Percentiles rank a stretch among this genome's conserved stretches.
These are phyloP conservation scores for Nematodospora valgi DNA, from an alignment of 805 yeast genomes.

Conservation along the genomic window DNA sequence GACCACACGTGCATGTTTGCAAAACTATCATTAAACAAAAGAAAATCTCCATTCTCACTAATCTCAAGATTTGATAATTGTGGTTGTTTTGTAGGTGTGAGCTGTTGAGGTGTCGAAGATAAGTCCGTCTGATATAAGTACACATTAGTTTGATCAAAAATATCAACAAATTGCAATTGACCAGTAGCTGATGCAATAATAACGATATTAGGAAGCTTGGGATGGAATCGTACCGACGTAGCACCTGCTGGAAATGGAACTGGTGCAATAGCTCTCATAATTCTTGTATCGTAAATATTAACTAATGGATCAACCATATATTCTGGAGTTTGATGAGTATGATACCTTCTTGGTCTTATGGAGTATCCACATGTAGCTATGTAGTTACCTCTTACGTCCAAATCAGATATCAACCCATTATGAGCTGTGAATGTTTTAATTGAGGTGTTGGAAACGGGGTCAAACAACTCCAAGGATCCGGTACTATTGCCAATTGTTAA, in stretches of 20 bases:
- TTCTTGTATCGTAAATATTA: slow-evolving; percentile 74
- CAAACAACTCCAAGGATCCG: slow-evolving; percentile 64
- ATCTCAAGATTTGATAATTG: slow-evolving; percentile 51
- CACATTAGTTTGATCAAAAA: slow-evolving; percentile 70
- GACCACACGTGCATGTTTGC: slow-evolving; percentile 71
- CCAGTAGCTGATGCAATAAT: slow-evolving; percentile 74
- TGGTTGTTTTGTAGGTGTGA: slow-evolving; percentile 6
- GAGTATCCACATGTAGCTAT: slow-evolving; percentile 82
- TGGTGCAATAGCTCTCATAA: slow-evolving; percentile 70
- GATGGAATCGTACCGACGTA: slow-evolving; percentile 77
- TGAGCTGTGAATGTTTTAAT: slow-evolving; percentile 58
- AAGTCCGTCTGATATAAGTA: slow-evolving; percentile 66
- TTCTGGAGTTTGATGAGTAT: slow-evolving; percentile 25
- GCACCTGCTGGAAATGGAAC: slow-evolving; percentile 91
- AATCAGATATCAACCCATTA: slow-evolving; percentile 57
- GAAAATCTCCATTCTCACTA: slow-evolving; percentile 70
- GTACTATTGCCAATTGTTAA: slow-evolving; percentile 55
- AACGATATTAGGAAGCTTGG: slow-evolving; percentile 75
- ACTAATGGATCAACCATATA: slow-evolving; percentile 70
- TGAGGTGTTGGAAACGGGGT: slow-evolving; percentile 46
- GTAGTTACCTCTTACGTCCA: slow-evolving; percentile 62
- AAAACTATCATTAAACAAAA: slow-evolving; percentile 65
- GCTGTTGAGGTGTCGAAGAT: slow-evolving; percentile 7
- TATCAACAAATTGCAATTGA: slow-evolving; percentile 81
- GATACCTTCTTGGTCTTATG: slow-evolving; percentile 51